Evolutionary conservation across 805 yeast species (phyloP).

Genomic region (Candida loeiensis): DNA sequence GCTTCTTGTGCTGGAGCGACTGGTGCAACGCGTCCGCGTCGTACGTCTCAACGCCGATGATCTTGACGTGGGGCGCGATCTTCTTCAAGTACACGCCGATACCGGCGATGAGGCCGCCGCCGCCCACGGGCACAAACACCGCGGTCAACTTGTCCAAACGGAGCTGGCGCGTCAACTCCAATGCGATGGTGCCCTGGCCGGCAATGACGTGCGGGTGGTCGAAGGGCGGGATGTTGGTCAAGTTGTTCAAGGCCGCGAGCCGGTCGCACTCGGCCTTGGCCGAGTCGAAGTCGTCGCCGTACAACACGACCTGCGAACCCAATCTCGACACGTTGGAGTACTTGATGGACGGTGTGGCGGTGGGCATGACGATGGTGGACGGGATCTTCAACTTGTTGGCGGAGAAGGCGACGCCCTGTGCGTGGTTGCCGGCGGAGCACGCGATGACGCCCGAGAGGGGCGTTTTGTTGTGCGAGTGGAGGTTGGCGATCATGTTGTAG

Average conservation of each 20-base stretch:
- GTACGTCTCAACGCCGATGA: constrained; percentile 92
- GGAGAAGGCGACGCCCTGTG: constrained; percentile 96
- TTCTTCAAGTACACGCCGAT: constrained; percentile 86
- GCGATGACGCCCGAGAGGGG: constrained; percentile 88
- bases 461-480: constrained; percentile 53
- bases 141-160: constrained; percentile 75
- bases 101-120: constrained; percentile 95
- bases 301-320: constrained; percentile 90
- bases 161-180: constrained; percentile 87
- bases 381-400: constrained; percentile 83
- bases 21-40: constrained; percentile 93
- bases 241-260: constrained; percentile 61
- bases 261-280: constrained; percentile 88
- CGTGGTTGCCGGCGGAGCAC: constrained; percentile 98
- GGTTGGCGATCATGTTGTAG: constrained; percentile 90
- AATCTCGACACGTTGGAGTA: constrained; percentile 85
- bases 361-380: constrained; percentile 97
- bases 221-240: constrained; percentile 95
- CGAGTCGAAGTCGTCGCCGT: constrained; percentile 93
- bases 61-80: constrained; percentile 94
- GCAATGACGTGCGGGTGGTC: constrained; percentile 98
- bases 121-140: constrained; percentile 91
- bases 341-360: constrained; percentile 93
- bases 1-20: constrained; percentile 55
- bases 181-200: constrained; percentile 97